Percentiles rank a stretch among this genome's conserved stretches.
Evolutionary conservation across 371 early-diverging fungal genomes (phyloP).

Genomic region (Lichtheimia ramosa): DNA sequence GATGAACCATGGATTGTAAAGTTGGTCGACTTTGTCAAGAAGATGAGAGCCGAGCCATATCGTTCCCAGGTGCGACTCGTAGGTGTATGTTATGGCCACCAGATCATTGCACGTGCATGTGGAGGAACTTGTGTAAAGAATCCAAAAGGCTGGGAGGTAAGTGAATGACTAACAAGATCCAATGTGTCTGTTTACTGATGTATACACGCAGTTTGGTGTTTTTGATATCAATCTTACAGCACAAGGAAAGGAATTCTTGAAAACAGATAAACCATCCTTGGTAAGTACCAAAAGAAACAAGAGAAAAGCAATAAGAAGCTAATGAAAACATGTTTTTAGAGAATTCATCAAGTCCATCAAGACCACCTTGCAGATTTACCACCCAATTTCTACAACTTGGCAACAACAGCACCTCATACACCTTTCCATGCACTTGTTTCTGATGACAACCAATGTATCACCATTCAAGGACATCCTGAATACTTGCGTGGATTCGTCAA

Average conservation of each 20-base stretch:
- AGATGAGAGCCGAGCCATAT: conserved; percentile 13
- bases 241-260: conserved; percentile 39
- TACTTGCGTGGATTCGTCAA: conserved; percentile 52
- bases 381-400: conserved; percentile 47
- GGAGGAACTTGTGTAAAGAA: conserved; percentile 60
- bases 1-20: conserved; percentile 63
- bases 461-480: conserved; percentile 85
- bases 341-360: conserved; percentile 69
- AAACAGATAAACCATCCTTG: conserved; percentile 19
- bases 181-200: too few relatives aligned
- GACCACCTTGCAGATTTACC: conserved; percentile 64
- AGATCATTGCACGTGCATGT: conserved; percentile 69
- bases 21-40: conserved; percentile 52
- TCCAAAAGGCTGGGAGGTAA: conserved; percentile 72
- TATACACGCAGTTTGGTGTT: conserved; percentile 41
- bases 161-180: background rate
- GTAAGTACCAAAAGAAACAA: conserved; percentile 15
- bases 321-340: conserved; percentile 17
- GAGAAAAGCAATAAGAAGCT: background rate
- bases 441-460: conserved; percentile 57
- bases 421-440: conserved; percentile 50
- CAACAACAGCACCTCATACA: conserved; percentile 43
- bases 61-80: conserved; percentile 25
- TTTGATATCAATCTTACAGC: conserved; percentile 36
- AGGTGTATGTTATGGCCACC: conserved; percentile 82